Base-by-base conservation (phyloP, 257 asterid genomes). In the Solanum dulcamara region DNA sequence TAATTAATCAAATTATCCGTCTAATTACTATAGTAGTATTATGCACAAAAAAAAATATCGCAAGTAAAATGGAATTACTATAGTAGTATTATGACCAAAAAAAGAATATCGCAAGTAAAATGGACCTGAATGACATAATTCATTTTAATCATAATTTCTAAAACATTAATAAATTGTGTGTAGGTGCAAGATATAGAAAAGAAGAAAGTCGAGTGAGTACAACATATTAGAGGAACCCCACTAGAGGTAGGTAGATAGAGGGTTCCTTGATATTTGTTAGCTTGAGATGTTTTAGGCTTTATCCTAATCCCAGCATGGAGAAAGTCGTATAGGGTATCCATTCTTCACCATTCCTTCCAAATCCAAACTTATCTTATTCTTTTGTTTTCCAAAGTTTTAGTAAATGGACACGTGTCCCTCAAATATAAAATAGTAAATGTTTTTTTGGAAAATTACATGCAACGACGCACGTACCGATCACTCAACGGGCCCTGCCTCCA, bases 321-420 rank as follows among this genome's bases (percentile, higher is more conserved):
- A 68, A 85, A 81, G 82, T n/a, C n/a, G n/a, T 53, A 85, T 53
- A 53, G 60, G 28, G 68, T 60, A 60, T 72, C 83, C 88, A 77
- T 77, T 67, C 87, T 79, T 80, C 84, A 55, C 91, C 92, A 72
- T 88, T 88, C 86, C 89, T 85, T 88, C 88, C 87, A 90, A 85
- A 86, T 90, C 89, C 89, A 85, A 57, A 88, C 42, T 83, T 87
- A 80, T 84, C 87, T 64, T 30, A 26, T 87, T 7, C 68, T 71
- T 85, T 71, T 15, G 7, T 64, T 28, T 64, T 14, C 18, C 30
- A 37, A 42, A 50, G 26, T 86, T 32, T 28, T 67, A 30, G 51
- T 4, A 5, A 40, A 1, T 24, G 11, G 57, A 90, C 91, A 88
- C 91, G 91, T 87, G 90, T 74, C 87, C 28, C 32, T 33, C n/a